Evolutionary conservation across 768 basidiomycete genomes (phyloP).

Genomic region (Boletus pseudo-olivaceus): DNA sequence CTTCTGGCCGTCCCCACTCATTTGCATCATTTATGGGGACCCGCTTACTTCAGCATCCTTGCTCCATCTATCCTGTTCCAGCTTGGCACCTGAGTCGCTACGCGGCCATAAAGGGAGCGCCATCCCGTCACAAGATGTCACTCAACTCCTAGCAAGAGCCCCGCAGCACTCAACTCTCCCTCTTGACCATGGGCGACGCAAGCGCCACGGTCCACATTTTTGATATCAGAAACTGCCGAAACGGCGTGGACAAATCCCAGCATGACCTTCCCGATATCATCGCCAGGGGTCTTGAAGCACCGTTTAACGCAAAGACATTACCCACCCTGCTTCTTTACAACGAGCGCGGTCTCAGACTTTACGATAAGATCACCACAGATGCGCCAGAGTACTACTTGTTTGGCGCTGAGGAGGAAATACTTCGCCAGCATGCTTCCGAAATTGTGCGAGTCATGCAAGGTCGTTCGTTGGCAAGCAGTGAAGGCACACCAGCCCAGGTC

Average conservation of each 20-base stretch:
- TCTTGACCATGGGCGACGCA: conserved; percentile 20
- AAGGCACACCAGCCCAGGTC: conserved; percentile 43
- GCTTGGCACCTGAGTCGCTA: background rate
- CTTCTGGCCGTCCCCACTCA: background rate
- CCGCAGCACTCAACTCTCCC: background rate
- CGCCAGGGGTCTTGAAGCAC: conserved; percentile 51
- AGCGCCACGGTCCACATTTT: conserved; percentile 17
- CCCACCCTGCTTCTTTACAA: conserved; percentile 88
- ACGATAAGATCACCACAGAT: conserved; percentile 79
- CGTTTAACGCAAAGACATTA: conserved; percentile 55
- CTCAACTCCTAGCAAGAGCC: background rate
- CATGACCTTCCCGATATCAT: conserved; percentile 46
- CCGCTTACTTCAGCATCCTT: conserved; percentile 16
- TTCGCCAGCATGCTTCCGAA: conserved; percentile 66
- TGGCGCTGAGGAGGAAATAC: conserved; percentile 79
- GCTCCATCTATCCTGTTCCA: background rate
- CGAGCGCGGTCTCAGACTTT: conserved; percentile 78
- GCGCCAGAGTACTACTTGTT: conserved; percentile 89
- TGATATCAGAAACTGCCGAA: conserved; percentile 20
- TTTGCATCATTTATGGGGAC: background rate
- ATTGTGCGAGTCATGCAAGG: conserved; percentile 73
- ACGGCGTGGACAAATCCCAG: background rate
- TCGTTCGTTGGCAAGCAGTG: conserved; percentile 14
- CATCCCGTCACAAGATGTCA: background rate
- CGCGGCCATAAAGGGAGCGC: background rate